Percentiles rank a stretch among this genome's conserved stretches.
Evolutionary conservation across 805 yeast species (phyloP).

Genomic region (Ogataea saltuana): DNA sequence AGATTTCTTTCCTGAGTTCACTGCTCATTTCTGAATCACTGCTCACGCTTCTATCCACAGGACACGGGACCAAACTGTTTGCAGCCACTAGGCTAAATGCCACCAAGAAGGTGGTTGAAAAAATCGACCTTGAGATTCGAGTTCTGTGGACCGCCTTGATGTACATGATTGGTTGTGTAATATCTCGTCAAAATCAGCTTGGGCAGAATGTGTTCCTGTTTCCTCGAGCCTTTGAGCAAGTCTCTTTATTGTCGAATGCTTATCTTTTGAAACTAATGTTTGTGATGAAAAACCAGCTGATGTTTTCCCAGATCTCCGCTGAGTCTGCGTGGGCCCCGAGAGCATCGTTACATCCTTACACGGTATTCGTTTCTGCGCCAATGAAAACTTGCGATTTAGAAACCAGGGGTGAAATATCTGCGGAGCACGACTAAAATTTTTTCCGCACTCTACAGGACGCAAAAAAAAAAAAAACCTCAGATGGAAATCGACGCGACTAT

Average conservation of each 20-base stretch:
- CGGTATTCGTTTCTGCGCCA: background rate
- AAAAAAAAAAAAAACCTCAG: conserved; percentile 1
- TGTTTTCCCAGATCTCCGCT: conserved; percentile 2
- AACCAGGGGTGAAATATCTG: conserved; percentile 4
- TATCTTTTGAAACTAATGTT: too few species aligned
- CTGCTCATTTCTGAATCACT: conserved; percentile 31
- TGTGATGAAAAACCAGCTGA: conserved; percentile 1
- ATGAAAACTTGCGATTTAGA: conserved; percentile 2
- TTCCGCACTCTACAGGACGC: too few species aligned
- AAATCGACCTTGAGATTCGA: conserved; percentile 61
- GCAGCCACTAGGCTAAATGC: conserved; percentile 53
- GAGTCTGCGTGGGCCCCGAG: background rate
- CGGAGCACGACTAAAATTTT: background rate
- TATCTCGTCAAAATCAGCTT: background rate
- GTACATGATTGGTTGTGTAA: conserved; percentile 40
- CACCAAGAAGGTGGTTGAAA: conserved; percentile 72
- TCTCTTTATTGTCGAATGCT: too few species aligned
- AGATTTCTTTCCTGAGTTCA: conserved; percentile 23
- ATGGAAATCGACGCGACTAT: background rate
- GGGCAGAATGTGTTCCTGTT: too few species aligned
- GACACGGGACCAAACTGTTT: conserved; percentile 39
- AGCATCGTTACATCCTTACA: conserved; percentile 11
- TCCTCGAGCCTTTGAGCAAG: too few species aligned
- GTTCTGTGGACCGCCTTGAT: conserved; percentile 59
- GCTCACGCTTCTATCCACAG: conserved; percentile 46